Evolutionary conservation across 2,329 filamentous ascomycete species (phyloP), one percentile per base, ranked within the genome.

Genomic region (Ustulina deusta): DNA sequence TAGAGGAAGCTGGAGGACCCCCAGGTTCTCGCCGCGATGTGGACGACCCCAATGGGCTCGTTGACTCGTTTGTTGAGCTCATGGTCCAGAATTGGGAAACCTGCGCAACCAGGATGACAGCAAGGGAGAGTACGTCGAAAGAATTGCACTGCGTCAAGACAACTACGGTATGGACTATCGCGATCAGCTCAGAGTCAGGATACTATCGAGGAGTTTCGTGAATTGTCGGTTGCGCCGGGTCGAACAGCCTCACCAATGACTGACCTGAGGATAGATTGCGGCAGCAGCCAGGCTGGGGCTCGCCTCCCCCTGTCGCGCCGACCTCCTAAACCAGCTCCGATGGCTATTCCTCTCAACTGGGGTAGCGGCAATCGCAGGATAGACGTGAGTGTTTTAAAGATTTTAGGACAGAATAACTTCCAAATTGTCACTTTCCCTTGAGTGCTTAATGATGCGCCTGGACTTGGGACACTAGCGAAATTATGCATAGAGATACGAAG

Each of bases 351-450:
- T 6, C 22, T 49, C n/a, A 4, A 15, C 5, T 49, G 22, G 46
- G 46, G 46, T n/a, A 29, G 25, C 46, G 1, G 7, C 4, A 49
- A 29, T 27, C n/a, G 46, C 4, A 2, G 5, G 4, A 27, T 51
- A 17, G 34, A 58, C 9, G 17, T 58, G 6, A 32, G 44, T 10
- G 27, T 63, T 34, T 6, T 63, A 9, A 58, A 34, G 44, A 1
- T 32, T 15, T 4, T 27, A 6, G 49, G 17, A 4, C n/a, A 10
- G 2, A n/a, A 13, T 9, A 32, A 27, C 13, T 42, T 64, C 6
- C 46, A 57, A 25, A 42, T 57, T 13, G 6, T 32, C 51, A 40
- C 42, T 15, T 63, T 49, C 32, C 13, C 40, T 22, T 25, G 51
- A 6, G 11, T 17, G 2, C 38, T 29, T 6, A 13, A 15, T 10